Evolutionary conservation across 2,329 filamentous ascomycete species (phyloP), one percentile per base, ranked within the genome.

Genomic region (Scedosporium dehoogii): DNA sequence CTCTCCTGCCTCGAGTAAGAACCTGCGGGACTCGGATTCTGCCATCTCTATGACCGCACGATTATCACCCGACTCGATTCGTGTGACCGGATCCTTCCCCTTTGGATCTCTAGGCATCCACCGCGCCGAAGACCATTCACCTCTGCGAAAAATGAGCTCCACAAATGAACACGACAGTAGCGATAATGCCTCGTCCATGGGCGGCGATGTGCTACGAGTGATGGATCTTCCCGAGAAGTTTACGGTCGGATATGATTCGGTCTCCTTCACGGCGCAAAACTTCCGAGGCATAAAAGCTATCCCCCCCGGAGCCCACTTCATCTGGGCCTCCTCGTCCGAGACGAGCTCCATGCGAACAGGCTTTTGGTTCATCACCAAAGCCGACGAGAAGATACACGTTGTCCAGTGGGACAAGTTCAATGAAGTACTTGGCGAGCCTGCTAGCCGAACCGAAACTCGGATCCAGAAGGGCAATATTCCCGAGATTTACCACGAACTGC

Each of bases 371-470:
- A 70, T 78, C 53, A 75, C 76, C 0, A 71, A 70, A 1, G 67
- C 70, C 10, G 64, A 64, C 3, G 67, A 74, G 14, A 70, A 68
- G 4, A 73, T 79, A 21, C 76, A 78, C 63, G 75, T 82, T 29
- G 76, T 81, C 68, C 76, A 80, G 67, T 85, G 83, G 85, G 79
- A 86, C 68, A 73, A 69, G 29, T 81, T 79, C 68, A 79, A 81
- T 67, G 84, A 87, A 67, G 73, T 79, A 3, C 72, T 87, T 1
- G 73, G 73, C 38, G 78, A 82, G n/a, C 76, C 81, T 27, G 71
- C 76, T 4, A 71, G 59, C 59, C 68, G 66, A 9, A 69, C 73
- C n/a, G 81, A 83, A 67, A 73, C 75, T 16, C 75, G 74, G 16
- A 75, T 78, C 27, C 78, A 81, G 63, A 73, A 72, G 58, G 72